Evolutionary conservation across 2,329 filamentous ascomycete genomes (phyloP), one percentile per base, ranked within the genome.

Genomic region (Grosmannia huntii): DNA sequence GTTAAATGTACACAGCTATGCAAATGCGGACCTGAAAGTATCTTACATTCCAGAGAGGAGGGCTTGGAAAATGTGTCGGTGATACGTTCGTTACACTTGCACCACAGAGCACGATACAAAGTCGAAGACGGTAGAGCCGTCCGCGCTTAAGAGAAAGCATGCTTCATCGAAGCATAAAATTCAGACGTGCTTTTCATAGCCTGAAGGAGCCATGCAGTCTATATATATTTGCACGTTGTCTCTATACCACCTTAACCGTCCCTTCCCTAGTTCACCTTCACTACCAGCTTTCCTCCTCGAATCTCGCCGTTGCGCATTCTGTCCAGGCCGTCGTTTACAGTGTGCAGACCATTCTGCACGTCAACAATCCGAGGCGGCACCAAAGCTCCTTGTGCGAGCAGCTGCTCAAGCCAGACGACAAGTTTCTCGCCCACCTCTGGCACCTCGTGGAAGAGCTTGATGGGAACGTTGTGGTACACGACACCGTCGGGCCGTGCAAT

Each of bases 401-500:
- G 68, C 27, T 75, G 71, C 67, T 89, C 86, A 28, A 89, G 71
- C 87, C 87, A 90, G 1, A 72, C 67, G 14, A 82, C 82, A 57
- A 89, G 67, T 0, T 75, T 75, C 61, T 83, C 78, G 0, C 87
- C 87, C 0, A 90, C 73, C 1, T 75, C 74, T 0, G 82, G 78
- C 0, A 84, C 76, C 59, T 86, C 82, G 65, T 91, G 87, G 65
- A 89, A 90, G 4, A 89, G 65, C 68, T 90, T 90, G 61, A 91
- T 87, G 0, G 87, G 87, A 0, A 90, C 83, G 0, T 76, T 81
- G 65, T 89, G 86, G 59, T 83, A 77, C 6, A 73, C 67, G 0
- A 83, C 73, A 0, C 75, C 75, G 0, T 72, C 70, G 0, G 70
- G 67, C 0, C 69, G 68, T 70, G 68, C 4, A 71, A 72, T 65